A percentile compares a stretch with the other conserved stretches of the same genome.
Conservation (phyloP, 108 stramenopile species). For the Hondaea fermentalgiana region DNA sequence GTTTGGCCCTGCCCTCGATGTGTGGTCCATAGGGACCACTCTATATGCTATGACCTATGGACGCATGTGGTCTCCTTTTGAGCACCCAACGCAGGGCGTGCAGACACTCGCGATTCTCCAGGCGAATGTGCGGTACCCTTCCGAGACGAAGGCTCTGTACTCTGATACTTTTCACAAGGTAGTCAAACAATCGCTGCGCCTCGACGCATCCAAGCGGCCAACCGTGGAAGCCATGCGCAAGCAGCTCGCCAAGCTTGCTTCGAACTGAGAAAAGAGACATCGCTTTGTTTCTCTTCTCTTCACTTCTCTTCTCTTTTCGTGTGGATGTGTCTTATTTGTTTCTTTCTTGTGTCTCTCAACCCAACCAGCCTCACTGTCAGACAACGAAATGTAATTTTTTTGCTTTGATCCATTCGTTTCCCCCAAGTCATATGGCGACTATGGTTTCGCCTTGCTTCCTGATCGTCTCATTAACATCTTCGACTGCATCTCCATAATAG, state of each 20-base stretch:
- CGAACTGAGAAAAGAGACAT: neutral
- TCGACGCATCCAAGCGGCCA: neutral
- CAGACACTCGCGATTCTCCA: neutral
- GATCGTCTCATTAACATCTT: neutral
- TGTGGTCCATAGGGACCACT: neutral
- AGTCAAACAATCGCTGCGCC: neutral
- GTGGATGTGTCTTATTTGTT: neutral
- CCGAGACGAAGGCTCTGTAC: neutral
- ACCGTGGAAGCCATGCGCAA: neutral
- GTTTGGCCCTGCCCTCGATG: neutral
- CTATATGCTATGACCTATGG: neutral
- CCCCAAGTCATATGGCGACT: no score
- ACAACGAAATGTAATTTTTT: no score
- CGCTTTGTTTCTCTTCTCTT: neutral
- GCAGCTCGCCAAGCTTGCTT: neutral
- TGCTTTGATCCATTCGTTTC: no score
- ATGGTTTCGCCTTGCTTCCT: neutral
- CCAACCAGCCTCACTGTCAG: no score
- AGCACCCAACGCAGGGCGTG: constrained; percentile 1
- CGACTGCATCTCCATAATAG: neutral
- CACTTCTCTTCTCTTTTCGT: neutral
- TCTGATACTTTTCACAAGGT: neutral
- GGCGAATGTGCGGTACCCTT: neutral
- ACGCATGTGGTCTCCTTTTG: neutral
- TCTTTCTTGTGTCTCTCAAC: no score